A percentile compares a stretch with the other conserved stretches of the same genome.
These are phyloP conservation scores for Ustanciosporium gigantosporum DNA, from an alignment of 1,284 basidiomycete genomes.

Conservation along the genomic window DNA sequence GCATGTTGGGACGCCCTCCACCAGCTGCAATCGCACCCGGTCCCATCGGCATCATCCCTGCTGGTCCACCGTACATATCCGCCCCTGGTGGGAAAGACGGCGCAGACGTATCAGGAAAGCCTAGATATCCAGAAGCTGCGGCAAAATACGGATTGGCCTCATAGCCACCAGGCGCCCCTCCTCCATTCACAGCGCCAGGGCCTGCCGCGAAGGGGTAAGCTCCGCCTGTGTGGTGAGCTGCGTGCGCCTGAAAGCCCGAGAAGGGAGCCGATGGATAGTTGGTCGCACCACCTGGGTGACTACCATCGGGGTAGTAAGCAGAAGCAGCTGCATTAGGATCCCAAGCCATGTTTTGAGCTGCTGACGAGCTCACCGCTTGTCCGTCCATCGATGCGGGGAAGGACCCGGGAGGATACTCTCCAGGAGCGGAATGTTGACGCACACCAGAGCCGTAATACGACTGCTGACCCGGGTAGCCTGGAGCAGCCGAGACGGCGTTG, in stretches of 20 bases:
- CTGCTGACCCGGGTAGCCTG: background rate
- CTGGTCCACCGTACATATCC: conserved; percentile 13
- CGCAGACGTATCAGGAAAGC: conserved; percentile 35
- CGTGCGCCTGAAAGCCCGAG: conserved; percentile 25
- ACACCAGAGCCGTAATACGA: conserved; percentile 19
- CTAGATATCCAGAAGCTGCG: conserved; percentile 42
- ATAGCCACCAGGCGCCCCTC: too few species aligned
- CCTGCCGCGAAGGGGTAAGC: conserved; percentile 22
- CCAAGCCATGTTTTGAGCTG: conserved; percentile 11
- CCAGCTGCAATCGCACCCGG: too few species aligned
- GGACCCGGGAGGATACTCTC: conserved; percentile 11
- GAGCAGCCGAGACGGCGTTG: background rate
- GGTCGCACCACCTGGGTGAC: background rate
- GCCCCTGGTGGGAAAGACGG: conserved; percentile 34
- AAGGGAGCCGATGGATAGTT: background rate
- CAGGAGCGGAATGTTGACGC: conserved; percentile 32
- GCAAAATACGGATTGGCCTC: conserved; percentile 47
- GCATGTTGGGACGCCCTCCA: conserved; percentile 11
- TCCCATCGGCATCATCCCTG: conserved; percentile 22
- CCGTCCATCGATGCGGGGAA: conserved; percentile 10
- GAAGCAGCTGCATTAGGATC: conserved; percentile 20
- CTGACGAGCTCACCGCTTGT: conserved; percentile 7
- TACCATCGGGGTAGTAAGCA: conserved; percentile 7
- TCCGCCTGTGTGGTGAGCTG: conserved; percentile 16
- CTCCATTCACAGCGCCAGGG: too few species aligned